Evolutionary conservation across 345 rosid genomes (phyloP).

Genomic region (Garcia nutans): DNA sequence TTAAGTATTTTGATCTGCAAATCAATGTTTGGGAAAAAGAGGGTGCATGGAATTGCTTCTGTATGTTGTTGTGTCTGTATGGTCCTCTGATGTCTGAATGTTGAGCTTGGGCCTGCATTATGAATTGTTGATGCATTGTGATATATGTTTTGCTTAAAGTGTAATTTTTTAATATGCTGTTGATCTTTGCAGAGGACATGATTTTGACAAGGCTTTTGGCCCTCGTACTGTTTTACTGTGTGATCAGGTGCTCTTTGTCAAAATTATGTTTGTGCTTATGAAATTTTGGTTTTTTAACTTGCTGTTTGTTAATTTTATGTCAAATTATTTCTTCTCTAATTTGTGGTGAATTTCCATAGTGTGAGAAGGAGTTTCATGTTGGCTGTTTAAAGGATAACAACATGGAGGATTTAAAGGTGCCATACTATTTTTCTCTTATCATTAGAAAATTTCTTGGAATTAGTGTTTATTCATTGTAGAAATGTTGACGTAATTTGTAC

Average conservation of each 20-base stretch:
- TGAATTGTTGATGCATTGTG: neutral
- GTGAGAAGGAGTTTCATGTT: slow-evolving; percentile 94
- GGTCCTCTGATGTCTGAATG: neutral
- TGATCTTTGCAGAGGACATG: slow-evolving; percentile 57
- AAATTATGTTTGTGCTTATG: slow-evolving; percentile 2
- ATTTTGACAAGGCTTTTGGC: slow-evolving; percentile 71
- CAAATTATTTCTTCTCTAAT: neutral
- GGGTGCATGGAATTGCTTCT: neutral
- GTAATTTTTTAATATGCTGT: neutral
- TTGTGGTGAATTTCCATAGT: slow-evolving; percentile 31
- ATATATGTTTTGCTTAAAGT: slow-evolving; percentile 5
- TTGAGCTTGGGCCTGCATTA: neutral
- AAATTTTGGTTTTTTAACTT: neutral
- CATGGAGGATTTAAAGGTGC: slow-evolving; percentile 79
- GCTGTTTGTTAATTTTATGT: neutral
- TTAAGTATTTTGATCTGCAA: too few relatives aligned
- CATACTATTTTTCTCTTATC: slow-evolving; percentile 5
- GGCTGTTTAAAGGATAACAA: slow-evolving; percentile 84
- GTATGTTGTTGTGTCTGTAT: neutral
- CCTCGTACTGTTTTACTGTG: slow-evolving; percentile 84
- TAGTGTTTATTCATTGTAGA: neutral
- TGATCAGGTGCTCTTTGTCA: slow-evolving; percentile 65
- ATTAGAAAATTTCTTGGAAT: neutral
- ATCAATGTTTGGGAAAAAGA: neutral
- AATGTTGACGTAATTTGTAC: slow-evolving; percentile 20